phyloP scores from a whole-genome alignment of 106 monocot genomes.

The Apostasia shenzhenica region DNA sequence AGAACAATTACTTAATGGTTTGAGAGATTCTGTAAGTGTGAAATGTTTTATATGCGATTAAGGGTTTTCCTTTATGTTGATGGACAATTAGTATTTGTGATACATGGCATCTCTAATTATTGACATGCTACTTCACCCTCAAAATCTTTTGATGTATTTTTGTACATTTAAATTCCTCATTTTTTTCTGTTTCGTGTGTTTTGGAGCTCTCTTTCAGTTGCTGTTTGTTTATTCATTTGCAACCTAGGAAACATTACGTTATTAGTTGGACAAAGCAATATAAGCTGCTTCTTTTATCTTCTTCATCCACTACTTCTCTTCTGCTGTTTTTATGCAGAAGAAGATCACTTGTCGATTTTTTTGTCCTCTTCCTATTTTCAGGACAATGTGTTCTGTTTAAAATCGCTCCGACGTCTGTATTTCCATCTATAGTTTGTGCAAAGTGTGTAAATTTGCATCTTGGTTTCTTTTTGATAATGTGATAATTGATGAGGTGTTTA shows the following conservation, averaged over 20 bases:
- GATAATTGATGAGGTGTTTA: background rate
- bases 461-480: background rate
- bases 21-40: slow-evolving; percentile 74
- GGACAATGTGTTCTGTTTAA: no score
- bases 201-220: background rate
- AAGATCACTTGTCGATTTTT: no score
- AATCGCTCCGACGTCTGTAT: no score
- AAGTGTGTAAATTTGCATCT: no score
- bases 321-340: no score
- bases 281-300: no score
- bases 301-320: no score
- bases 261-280: background rate
- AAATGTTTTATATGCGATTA: background rate
- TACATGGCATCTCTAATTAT: background rate
- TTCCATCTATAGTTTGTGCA: no score
- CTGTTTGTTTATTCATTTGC: background rate
- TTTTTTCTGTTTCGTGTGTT: background rate
- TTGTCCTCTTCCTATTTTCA: no score
- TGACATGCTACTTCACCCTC: background rate
- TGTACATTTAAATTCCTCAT: background rate
- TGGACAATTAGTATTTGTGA: background rate
- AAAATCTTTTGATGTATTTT: background rate
- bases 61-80: background rate
- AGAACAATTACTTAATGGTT: slow-evolving; percentile 71
- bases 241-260: background rate